phyloP scores from a whole-genome alignment of 306 rosid species.

The Ziziphus jujuba region DNA sequence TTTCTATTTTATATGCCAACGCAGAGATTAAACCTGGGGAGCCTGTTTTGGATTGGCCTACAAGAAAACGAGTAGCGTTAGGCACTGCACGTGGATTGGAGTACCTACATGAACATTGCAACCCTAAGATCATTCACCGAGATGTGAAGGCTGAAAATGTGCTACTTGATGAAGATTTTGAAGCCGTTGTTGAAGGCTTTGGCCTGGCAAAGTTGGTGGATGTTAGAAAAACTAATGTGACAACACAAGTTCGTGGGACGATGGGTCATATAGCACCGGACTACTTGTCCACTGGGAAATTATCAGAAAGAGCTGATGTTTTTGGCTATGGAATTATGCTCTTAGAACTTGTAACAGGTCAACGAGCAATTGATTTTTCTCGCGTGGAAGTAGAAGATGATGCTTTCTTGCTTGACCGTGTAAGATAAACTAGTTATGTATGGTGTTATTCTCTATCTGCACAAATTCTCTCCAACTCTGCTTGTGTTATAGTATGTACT shows the following conservation, averaged over 20 bases:
- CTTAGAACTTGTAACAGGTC: conserved; percentile 94
- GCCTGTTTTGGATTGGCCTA: conserved; percentile 78
- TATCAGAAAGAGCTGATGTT: conserved; percentile 98
- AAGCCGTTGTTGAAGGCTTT: conserved; percentile 97
- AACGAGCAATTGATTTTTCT: conserved; percentile 92
- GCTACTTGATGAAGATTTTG: conserved; percentile 90
- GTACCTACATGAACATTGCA: conserved; percentile 97
- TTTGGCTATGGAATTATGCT: conserved; percentile 98
- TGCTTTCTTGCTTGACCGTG: conserved; percentile 91
- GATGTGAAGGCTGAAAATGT: conserved; percentile 99
- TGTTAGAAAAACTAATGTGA: conserved; percentile 87
- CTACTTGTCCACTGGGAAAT: conserved; percentile 94
- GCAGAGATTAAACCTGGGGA: conserved; percentile 92
- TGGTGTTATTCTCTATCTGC: conserved; percentile 1
- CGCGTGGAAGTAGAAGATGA: conserved; percentile 98
- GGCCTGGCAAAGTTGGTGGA: conserved; percentile 99
- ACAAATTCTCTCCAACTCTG: conserved; percentile 1
- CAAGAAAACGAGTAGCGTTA: conserved; percentile 82
- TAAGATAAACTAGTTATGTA: conserved; percentile 37
- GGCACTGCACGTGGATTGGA: conserved; percentile 98
- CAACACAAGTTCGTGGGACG: conserved; percentile 99
- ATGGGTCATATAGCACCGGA: conserved; percentile 99
- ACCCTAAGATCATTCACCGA: conserved; percentile 96
- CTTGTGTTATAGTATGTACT: background rate
- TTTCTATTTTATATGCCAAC: conserved; percentile 23